Percentiles rank a stretch among this genome's conserved stretches.
Conservation (phyloP, 1,139 yeast species). For the Yarrowia galli region DNA sequence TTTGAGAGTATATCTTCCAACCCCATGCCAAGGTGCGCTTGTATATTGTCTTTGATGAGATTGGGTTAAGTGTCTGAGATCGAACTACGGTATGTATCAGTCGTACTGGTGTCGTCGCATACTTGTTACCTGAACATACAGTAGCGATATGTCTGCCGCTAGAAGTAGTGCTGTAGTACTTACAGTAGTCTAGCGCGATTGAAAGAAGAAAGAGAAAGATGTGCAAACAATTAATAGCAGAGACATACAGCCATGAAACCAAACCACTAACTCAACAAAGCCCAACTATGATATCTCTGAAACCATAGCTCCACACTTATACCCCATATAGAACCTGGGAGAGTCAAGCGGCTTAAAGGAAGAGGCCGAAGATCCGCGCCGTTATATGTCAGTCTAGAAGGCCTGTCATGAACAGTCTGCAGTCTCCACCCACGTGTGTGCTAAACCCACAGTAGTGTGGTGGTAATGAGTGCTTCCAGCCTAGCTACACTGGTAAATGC, state of each 20-base stretch:
- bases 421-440: slow-evolving; percentile 10
- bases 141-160: too few relatives aligned
- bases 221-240: too few relatives aligned
- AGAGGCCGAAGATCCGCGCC: not conserved
- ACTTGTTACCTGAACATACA: too few relatives aligned
- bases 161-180: not conserved
- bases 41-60: not conserved
- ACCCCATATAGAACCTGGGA: too few relatives aligned
- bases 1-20: not conserved
- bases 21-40: slow-evolving; percentile 3
- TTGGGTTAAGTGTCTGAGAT: slow-evolving; percentile 11
- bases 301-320: not conserved
- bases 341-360: not conserved
- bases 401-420: not conserved
- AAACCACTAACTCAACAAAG: not conserved
- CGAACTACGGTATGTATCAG: too few relatives aligned
- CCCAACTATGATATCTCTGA: not conserved
- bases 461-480: slow-evolving; percentile 1
- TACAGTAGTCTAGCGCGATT: not conserved
- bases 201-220: not conserved
- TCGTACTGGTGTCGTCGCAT: too few relatives aligned
- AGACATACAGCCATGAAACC: too few relatives aligned
- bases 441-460: not conserved
- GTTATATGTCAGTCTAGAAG: slow-evolving; percentile 16
- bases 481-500: not conserved